Evolutionary conservation across 768 basidiomycete species (phyloP), one percentile per base, ranked within the genome.

Genomic region (Leccinum fibrillosum): DNA sequence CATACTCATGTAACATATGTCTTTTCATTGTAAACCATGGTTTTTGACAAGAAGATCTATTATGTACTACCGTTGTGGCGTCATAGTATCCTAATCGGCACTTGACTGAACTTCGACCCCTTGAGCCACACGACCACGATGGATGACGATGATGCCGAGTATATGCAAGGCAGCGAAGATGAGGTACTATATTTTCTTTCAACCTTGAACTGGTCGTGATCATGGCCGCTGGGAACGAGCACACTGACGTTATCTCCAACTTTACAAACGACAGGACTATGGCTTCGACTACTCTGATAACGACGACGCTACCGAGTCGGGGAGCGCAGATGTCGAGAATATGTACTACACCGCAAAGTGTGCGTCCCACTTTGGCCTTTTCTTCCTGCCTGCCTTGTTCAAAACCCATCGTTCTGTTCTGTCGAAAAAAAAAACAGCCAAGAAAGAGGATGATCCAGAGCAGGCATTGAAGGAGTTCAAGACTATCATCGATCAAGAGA

Each of bases 261-360:
- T 23, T 44, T 3, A 8, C 58, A 21, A 69, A 58, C 28, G 37
- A 57, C 69, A 94, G 92, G 93, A 94, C 68, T 97, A 97, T 74
- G 93, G 85, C 64, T 98, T 98, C 72, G 92, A 94, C 74, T 99
- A 98, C 75, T 95, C 94, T 45, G 95, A 94, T 73, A 88, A 84
- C 52, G 92, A 90, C 35, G 90, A 90, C 28, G 90, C 82, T 28
- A 85, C 92, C 56, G 90, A 90, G 64, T 81, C 85, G 1, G 89
- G 83, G 51, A 90, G 85, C 54, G 90, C 86, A 25, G 95, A 97
- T 74, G 86, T 97, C 48, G 97, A 99, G 77, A 99, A 99, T 70
- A 86, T 94, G 84, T 99, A 99, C 76, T 98, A 98, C 73, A 90
- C 88, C 51, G 97, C 97, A 11, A 99, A 99, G 75, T 87, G 96